Evolutionary conservation across 345 rosid genomes (phyloP), one percentile per base, ranked within the genome.

Genomic region (Clarkia xantiana): DNA sequence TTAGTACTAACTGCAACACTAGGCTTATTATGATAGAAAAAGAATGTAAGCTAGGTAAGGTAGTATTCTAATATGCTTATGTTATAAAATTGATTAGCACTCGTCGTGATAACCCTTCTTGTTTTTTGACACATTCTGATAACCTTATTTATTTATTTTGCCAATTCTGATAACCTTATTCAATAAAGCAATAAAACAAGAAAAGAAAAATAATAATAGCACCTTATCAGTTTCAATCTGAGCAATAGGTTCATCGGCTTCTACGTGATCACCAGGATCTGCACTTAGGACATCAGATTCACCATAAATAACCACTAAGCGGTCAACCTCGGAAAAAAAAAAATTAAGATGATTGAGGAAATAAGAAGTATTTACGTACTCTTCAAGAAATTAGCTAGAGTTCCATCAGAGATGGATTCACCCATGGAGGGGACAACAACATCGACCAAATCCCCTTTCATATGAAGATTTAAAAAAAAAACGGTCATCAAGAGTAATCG

Each of bases 191-290:
- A 49, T 2, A 22, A 25, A 49, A 49, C 14, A 11, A 49, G 14
- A 16, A 47, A 2, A 47, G 1, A 17, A 1, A 14, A 40, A 38
- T 10, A 38, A 42, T 43, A 43, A 51, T 39, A 40, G 61, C 49
- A 91, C 98, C 82, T 91, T 91, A 74, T 91, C 96, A 2, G 98
- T 91, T 67, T 91, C 98, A 60, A 91, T 81, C 68, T 91, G 96
- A 55, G 96, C 98, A 71, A 86, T 86, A 40, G 87, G 63, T 66
- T 91, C 96, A 52, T 91, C 98, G 44, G 58, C 78, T 68, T 72
- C 87, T 2, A 91, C 98, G 29, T 77, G 71, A 39, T 91, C 98
- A 55, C 98, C 98, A 68, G 96, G 93, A 49, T 81, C 96, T 91
- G 75, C 62, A 36, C 54, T n/a, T 29, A 38, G 14, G 36, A 16